Conservation (phyloP, 2,329 filamentous ascomycete species). For the Fusarium pseudograminearum region DNA sequence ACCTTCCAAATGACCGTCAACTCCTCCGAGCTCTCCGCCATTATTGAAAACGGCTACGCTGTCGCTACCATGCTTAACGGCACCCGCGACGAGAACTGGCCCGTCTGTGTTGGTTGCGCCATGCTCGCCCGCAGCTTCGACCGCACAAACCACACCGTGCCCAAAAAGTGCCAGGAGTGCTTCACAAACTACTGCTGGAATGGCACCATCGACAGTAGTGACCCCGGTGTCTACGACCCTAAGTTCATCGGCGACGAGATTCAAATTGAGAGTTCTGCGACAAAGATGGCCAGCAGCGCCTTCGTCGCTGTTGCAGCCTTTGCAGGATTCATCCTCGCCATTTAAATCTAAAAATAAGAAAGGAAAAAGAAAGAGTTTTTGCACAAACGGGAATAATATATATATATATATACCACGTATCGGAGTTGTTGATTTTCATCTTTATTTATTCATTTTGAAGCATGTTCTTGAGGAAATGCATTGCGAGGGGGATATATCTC, state of each 20-base stretch:
- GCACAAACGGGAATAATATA: constrained; percentile 9
- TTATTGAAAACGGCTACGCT: constrained; percentile 89
- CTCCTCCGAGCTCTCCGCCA: constrained; percentile 75
- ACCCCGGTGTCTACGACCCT: constrained; percentile 52
- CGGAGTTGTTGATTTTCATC: constrained; percentile 35
- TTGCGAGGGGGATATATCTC: constrained; percentile 9
- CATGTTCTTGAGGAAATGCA: constrained; percentile 33
- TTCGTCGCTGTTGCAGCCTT: constrained; percentile 31
- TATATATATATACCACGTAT: constrained; percentile 5
- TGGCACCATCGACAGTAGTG: constrained; percentile 66
- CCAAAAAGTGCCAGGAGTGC: constrained; percentile 78
- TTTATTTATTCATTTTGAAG: constrained; percentile 15
- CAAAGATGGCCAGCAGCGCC: constrained; percentile 30
- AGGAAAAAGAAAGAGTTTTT: neutral
- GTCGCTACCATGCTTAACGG: constrained; percentile 85
- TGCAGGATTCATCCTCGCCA: constrained; percentile 38
- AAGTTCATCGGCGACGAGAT: constrained; percentile 45
- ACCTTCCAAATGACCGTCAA: constrained; percentile 79
- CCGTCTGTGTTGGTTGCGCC: constrained; percentile 87
- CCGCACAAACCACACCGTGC: constrained; percentile 76
- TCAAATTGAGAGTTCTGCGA: constrained; percentile 42
- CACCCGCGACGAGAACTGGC: constrained; percentile 80
- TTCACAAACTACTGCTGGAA: constrained; percentile 94
- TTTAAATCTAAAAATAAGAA: constrained; percentile 16
- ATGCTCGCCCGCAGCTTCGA: constrained; percentile 81